Evolutionary conservation across 2,329 filamentous ascomycete genomes (phyloP), one percentile per base, ranked within the genome.

Genomic region (Penicillium sp.): DNA sequence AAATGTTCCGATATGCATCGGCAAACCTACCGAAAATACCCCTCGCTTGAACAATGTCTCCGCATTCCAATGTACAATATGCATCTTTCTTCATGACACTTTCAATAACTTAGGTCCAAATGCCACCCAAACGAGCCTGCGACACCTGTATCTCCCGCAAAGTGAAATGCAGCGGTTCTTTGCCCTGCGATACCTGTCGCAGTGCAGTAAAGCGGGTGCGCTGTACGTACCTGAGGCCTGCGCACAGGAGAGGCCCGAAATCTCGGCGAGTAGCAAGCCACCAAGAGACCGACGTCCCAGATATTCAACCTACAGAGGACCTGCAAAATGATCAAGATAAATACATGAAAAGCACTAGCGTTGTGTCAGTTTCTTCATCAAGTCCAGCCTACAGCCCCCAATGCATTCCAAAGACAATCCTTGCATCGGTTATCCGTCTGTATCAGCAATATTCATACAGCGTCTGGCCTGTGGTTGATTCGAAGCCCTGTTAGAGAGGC

Each of bases 111-210:
- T 32, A 46, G 8, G 13, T 12, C 18, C n/a, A 45, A 44, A 50
- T 49, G 55, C 50, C 62, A 37, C 62, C 61, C 23, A 70, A 68
- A 63, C 58, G 65, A 56, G 67, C 68, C 40, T 69, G 67, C 44
- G 68, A 70, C 57, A 55, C 47, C 27, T 70, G 65, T 27, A 70
- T 69, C 38, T 59, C 60, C 38, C 64, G 68, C 34, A 70, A 70
- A 59, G 61, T 70, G 13, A 68, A 65, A 46, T 69, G 64, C 54
- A 65, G 58, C 46, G 67, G 67, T 25, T 54, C 64, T 35, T 66
- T 55, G 60, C 67, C 67, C 23, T 70, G 68, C 52, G 55, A 63
- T 45, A 67, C 66, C 16, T 70, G 68, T 42, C 56, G 57, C 15
- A 44, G 58, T 29, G 58, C 61, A 9, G 35, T 48, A 7, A 67